Evolutionary conservation across 2,329 filamentous ascomycete genomes (phyloP).

Genomic region (Pezicula carpinea): DNA sequence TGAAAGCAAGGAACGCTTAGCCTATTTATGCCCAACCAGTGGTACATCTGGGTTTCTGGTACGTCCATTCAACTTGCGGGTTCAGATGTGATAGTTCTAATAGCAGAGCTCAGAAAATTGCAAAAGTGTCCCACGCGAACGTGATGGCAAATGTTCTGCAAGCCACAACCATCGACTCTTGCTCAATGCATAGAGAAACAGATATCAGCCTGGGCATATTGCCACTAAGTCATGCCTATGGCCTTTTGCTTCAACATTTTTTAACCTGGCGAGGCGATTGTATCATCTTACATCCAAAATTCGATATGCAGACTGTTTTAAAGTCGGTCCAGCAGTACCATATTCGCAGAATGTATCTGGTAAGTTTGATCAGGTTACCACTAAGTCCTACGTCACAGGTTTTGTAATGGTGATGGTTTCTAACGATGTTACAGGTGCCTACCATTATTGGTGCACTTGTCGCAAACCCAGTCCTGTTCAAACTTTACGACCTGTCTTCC

Average conservation of each 20-base stretch:
- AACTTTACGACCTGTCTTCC: neutral
- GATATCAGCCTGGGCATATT: conserved; percentile 59
- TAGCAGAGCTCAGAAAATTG: conserved; percentile 57
- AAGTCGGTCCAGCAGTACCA: conserved; percentile 39
- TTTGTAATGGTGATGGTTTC: neutral
- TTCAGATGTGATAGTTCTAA: neutral
- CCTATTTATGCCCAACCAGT: conserved; percentile 75
- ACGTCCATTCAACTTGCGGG: conserved; percentile 21
- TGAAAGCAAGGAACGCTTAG: conserved; percentile 59
- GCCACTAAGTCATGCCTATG: conserved; percentile 77
- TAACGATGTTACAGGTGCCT: neutral
- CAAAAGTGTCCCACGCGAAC: conserved; percentile 76
- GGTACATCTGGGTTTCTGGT: conserved; percentile 78
- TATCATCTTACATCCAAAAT: conserved; percentile 65
- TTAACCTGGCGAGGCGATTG: conserved; percentile 61
- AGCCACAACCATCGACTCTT: conserved; percentile 39
- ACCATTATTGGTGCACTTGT: conserved; percentile 3
- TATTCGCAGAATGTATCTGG: conserved; percentile 2
- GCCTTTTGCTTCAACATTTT: conserved; percentile 51
- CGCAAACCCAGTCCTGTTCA: conserved; percentile 1
- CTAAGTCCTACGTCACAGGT: neutral
- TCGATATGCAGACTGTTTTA: conserved; percentile 61
- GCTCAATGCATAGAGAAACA: neutral
- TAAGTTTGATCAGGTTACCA: neutral
- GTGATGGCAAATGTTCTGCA: conserved; percentile 74